Base-by-base conservation (phyloP, 2,329 filamentous ascomycete species). In the Fonsecaea pedrosoi region DNA sequence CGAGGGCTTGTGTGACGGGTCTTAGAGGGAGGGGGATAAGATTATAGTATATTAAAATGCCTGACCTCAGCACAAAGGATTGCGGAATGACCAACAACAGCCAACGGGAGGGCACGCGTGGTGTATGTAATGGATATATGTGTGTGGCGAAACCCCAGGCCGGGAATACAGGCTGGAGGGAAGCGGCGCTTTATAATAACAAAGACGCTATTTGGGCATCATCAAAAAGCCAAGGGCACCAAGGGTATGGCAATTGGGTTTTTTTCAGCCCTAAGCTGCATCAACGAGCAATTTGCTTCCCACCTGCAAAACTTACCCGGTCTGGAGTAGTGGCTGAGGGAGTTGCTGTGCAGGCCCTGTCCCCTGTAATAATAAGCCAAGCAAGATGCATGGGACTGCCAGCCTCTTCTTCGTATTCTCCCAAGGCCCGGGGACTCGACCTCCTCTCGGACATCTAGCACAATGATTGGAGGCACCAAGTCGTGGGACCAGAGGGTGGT, bases 211-310 rank as follows among this genome's bases (percentile, higher is more conserved):
- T 55, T 55, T 25, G 2, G 6, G 18, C 45, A 50, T 9, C 45
- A 25, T 25, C 25, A 25, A 25, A 25, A 25, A 25, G 25, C 25
- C 25, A 25, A 25, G 25, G 25, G 25, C 25, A 25, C 25, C 25
- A 25, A 25, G 15, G 34, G 15, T 1, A 18, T 2, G 25, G 25
- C 18, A 21, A 15, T 32, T 48, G 45, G 34, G 18, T 25, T 50
- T 54, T 53, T 25, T 25, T 25, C 25, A 25, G 25, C 25, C 25
- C 25, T 21, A 54, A 4, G 59, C 42, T 37, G 34, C 42, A 61
- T 61, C 59, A 40, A 54, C 59, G 37, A 61, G 59, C 59, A 61
- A 53, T 53, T 60, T 60, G 40, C 57, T 45, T 35, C n/a, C 40
- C 57, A 35, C 40, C 42, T 45, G 40, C 21, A 50, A 12, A 10